Evolutionary conservation across 2,329 filamentous ascomycete species (phyloP).

Genomic region (Zymoseptoria pseudotritici): DNA sequence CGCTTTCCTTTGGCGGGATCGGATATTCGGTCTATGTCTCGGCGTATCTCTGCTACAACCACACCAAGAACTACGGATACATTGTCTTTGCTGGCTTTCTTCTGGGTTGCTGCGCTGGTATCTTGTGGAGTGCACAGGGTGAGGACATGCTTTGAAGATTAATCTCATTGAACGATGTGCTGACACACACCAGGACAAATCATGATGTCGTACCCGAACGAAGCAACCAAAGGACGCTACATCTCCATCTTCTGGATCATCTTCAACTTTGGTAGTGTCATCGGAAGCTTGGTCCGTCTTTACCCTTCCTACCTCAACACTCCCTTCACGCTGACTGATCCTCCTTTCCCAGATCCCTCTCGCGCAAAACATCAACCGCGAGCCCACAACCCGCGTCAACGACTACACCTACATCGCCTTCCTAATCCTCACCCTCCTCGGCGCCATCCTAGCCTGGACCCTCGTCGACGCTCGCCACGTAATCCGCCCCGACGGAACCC

Average conservation of each 20-base stretch:
- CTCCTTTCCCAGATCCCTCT: slow-evolving; percentile 52
- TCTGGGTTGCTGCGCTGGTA: slow-evolving; percentile 69
- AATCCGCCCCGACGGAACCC: slow-evolving; percentile 66
- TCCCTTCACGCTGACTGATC: background rate
- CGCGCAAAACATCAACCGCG: slow-evolving; percentile 60
- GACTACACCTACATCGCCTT: slow-evolving; percentile 83
- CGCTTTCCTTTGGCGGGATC: slow-evolving; percentile 64
- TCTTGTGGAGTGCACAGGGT: slow-evolving; percentile 76
- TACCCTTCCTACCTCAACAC: slow-evolving; percentile 1
- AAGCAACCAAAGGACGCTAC: slow-evolving; percentile 75
- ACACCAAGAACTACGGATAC: slow-evolving; percentile 61
- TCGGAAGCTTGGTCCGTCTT: slow-evolving; percentile 59
- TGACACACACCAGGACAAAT: slow-evolving; percentile 35
- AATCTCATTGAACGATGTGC: background rate
- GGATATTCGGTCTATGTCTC: slow-evolving; percentile 71
- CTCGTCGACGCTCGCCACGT: slow-evolving; percentile 67
- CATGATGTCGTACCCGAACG: slow-evolving; percentile 83
- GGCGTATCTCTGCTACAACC: slow-evolving; percentile 62
- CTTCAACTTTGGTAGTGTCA: slow-evolving; percentile 85
- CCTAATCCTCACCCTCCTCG: slow-evolving; percentile 70
- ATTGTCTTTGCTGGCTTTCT: slow-evolving; percentile 69
- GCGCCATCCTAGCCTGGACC: slow-evolving; percentile 60
- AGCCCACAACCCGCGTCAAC: slow-evolving; percentile 45
- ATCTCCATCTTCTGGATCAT: slow-evolving; percentile 93
- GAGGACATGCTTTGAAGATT: slow-evolving; percentile 31